A percentile compares a stretch with the other conserved stretches of the same genome.
Conservation (phyloP, 1,284 basidiomycete species). For the Mycena citricolor region DNA sequence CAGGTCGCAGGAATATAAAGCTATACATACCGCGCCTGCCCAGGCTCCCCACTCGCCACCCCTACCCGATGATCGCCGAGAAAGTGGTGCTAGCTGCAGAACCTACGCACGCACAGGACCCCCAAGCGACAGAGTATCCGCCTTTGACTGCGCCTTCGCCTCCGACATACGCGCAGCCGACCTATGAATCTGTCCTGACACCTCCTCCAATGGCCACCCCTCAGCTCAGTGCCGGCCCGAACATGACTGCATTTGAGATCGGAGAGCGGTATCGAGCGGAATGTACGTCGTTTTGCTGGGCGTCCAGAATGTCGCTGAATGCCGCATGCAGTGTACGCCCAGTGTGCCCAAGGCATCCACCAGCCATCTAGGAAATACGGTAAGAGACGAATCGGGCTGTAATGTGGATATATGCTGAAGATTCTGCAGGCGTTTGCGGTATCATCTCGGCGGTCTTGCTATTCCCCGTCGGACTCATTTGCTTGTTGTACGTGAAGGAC, state of each 20-base stretch:
- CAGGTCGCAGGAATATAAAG: no score
- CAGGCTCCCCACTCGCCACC: no score
- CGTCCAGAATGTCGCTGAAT: not conserved
- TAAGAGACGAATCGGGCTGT: not conserved
- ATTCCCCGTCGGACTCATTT: slow-evolving; percentile 41
- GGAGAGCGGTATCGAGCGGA: slow-evolving; percentile 27
- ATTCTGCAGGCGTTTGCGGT: slow-evolving; percentile 34
- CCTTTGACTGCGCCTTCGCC: slow-evolving; percentile 2
- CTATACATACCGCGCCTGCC: no score
- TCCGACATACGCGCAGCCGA: slow-evolving; percentile 2
- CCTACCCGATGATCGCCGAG: no score
- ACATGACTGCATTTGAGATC: slow-evolving; percentile 19
- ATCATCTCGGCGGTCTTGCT: slow-evolving; percentile 42
- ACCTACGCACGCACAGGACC: no score
- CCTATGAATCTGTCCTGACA: slow-evolving; percentile 3
- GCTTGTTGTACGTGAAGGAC: slow-evolving; percentile 37
- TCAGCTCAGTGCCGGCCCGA: no score
- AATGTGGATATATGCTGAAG: no score
- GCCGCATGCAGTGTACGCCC: slow-evolving; percentile 25
- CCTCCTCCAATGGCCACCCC: no score
- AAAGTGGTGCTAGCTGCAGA: no score
- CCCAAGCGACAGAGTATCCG: not conserved
- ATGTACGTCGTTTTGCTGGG: slow-evolving; percentile 7
- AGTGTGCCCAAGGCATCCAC: not conserved
- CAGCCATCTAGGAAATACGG: not conserved